Conservation (phyloP, 495 filamentous ascomycete species). For the Penicillium nucicola region DNA sequence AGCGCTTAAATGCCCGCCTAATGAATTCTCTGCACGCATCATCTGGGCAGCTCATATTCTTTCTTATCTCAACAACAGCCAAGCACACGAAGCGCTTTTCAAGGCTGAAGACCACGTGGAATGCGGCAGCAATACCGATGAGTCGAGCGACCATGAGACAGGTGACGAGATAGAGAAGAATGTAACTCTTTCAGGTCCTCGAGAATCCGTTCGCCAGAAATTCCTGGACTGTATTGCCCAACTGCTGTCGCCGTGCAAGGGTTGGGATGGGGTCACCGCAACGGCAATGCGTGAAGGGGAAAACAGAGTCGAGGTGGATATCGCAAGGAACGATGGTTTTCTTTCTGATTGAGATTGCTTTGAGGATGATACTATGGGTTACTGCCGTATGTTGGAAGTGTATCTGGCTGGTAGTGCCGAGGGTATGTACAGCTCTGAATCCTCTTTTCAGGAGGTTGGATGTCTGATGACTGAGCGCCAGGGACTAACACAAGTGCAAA, state of each 20-base stretch:
- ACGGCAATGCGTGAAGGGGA: slow-evolving; percentile 4
- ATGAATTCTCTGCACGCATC: background rate
- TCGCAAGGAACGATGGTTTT: slow-evolving; percentile 4
- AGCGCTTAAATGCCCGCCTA: background rate
- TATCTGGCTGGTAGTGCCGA: background rate
- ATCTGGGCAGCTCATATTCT: slow-evolving; percentile 6
- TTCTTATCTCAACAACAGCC: background rate
- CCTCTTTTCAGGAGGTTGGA: no score
- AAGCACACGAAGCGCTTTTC: background rate
- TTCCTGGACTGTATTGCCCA: slow-evolving; percentile 14
- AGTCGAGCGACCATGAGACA: background rate
- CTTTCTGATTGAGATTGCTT: no score
- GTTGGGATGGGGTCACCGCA: slow-evolving; percentile 11
- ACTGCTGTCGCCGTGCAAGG: slow-evolving; percentile 10
- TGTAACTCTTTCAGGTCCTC: background rate
- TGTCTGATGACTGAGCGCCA: no score
- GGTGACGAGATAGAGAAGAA: background rate
- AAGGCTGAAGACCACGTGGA: background rate
- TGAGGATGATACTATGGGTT: no score
- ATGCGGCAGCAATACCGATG: background rate
- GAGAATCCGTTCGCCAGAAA: slow-evolving; percentile 5
- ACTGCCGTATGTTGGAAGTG: no score
- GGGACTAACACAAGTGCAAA: no score
- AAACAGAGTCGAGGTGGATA: slow-evolving; percentile 3
- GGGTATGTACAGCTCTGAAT: no score